These are phyloP conservation scores for Penicillium sp. DNA, from an alignment of 2,329 filamentous ascomycete genomes.

Conservation along the genomic window DNA sequence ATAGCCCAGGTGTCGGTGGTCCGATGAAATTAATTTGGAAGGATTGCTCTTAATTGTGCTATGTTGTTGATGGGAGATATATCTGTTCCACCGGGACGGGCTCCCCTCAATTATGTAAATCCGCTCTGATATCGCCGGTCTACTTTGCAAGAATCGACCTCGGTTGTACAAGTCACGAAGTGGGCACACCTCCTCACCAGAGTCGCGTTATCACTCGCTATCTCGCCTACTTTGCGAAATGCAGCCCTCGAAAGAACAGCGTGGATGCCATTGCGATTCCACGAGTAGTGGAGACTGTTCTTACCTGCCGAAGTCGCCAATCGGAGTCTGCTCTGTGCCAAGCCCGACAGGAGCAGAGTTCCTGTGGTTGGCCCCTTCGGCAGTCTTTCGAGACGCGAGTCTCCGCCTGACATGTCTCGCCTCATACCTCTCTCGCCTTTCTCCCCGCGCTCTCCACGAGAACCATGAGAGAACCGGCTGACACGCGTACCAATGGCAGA, in stretches of 20 bases:
- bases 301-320: constrained; percentile 5
- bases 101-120: background rate
- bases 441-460: constrained; percentile 7
- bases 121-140: background rate
- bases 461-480: background rate
- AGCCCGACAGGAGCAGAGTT: background rate
- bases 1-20: background rate
- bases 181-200: background rate
- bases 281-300: background rate
- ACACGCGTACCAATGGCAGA: background rate
- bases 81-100: background rate
- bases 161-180: background rate
- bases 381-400: background rate
- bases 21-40: too few species aligned
- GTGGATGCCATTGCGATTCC: background rate
- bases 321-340: background rate
- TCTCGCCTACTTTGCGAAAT: background rate
- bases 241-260: background rate
- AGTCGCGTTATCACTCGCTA: background rate
- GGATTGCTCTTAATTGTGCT: too few species aligned
- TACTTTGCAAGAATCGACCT: background rate
- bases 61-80: background rate
- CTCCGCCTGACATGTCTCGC: background rate
- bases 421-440: background rate
- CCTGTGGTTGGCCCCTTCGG: constrained; percentile 9